Conservation (phyloP, 1,284 basidiomycete genomes). For the Rhodotorula sp. region DNA sequence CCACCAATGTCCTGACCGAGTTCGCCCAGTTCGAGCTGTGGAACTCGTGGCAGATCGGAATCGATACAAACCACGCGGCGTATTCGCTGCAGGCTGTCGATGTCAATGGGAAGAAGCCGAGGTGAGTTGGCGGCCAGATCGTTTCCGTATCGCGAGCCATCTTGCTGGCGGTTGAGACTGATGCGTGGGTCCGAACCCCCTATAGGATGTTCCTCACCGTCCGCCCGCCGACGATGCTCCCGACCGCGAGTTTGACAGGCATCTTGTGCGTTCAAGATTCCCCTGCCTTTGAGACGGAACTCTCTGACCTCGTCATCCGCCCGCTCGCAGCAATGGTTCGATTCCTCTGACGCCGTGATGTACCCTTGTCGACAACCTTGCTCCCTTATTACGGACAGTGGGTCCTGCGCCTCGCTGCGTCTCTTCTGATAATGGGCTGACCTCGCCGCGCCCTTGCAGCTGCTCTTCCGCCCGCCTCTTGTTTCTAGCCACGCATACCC, state of each 20-base stretch:
- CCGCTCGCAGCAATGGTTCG: constrained; percentile 4
- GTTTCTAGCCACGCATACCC: no score
- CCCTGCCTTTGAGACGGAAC: not conserved
- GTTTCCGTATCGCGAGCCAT: not conserved
- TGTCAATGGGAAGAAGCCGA: constrained; percentile 59
- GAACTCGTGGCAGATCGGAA: constrained; percentile 61
- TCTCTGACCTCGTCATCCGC: not conserved
- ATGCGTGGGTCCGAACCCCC: not conserved
- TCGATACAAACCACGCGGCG: constrained; percentile 57
- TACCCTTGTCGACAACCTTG: not conserved
- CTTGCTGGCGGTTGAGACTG: not conserved
- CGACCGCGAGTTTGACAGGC: constrained; percentile 31
- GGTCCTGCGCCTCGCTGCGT: not conserved
- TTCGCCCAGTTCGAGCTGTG: constrained; percentile 61
- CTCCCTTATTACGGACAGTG: not conserved
- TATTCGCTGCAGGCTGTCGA: constrained; percentile 64
- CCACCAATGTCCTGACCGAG: constrained; percentile 75
- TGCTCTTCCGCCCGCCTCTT: no score
- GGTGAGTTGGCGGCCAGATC: constrained; percentile 13
- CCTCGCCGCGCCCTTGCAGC: not conserved
- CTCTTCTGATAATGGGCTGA: not conserved
- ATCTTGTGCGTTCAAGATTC: constrained; percentile 18
- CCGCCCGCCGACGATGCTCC: constrained; percentile 41
- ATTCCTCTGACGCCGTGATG: not conserved
- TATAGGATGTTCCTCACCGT: constrained; percentile 34